These are phyloP conservation scores for Eucalyptus tenuipes DNA, from an alignment of 345 rosid genomes.

Conservation along the genomic window DNA sequence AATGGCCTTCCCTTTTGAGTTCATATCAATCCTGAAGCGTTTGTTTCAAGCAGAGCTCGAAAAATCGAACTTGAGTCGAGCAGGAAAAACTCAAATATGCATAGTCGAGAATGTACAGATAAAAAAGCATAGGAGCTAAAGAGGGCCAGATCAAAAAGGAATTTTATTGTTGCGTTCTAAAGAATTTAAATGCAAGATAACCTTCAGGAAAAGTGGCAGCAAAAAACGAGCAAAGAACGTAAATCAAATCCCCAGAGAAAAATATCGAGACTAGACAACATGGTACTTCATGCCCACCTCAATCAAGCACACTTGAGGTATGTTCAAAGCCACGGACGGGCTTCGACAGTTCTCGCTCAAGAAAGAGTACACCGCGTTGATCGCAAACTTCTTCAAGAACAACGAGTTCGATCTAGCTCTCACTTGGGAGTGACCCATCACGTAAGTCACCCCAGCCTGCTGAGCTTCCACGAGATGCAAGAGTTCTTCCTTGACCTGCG, in stretches of 20 bases:
- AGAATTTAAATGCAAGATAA: background rate
- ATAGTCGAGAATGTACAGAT: background rate
- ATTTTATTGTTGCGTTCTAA: background rate
- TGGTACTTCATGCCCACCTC: slow-evolving; percentile 92
- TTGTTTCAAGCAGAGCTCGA: background rate
- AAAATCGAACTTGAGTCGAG: background rate
- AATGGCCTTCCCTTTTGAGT: background rate
- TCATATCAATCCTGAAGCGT: background rate
- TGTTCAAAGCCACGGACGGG: slow-evolving; percentile 63
- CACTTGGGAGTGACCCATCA: slow-evolving; percentile 57
- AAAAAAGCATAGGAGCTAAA: background rate
- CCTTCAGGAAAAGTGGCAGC: background rate
- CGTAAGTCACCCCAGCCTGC: slow-evolving; percentile 63
- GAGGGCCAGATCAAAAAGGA: background rate
- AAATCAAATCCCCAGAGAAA: background rate
- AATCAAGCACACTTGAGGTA: slow-evolving; percentile 79
- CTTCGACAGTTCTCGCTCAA: slow-evolving; percentile 75
- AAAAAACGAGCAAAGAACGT: background rate
- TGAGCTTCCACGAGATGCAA: slow-evolving; percentile 68
- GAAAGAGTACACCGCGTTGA: slow-evolving; percentile 72
- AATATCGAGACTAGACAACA: background rate
- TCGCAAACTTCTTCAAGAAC: slow-evolving; percentile 52
- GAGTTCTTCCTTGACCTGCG: slow-evolving; percentile 68
- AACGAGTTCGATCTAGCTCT: slow-evolving; percentile 70
- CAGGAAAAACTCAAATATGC: background rate